phyloP scores from a whole-genome alignment of 2,329 filamentous ascomycete genomes.

The Pseudogymnoascus sp. region DNA sequence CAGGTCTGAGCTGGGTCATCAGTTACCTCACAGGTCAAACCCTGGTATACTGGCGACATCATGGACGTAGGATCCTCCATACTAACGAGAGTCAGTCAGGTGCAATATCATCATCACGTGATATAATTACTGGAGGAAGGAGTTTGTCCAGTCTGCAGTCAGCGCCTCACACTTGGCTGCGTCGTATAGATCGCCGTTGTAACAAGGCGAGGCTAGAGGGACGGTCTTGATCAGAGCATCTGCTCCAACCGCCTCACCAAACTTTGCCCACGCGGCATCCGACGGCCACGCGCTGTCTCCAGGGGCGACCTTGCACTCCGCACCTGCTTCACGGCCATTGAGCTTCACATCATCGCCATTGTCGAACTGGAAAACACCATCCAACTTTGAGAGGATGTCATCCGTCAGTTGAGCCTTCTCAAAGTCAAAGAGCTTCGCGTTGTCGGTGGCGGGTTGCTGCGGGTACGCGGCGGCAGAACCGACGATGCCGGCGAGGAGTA shows the following conservation, averaged over 20 bases:
- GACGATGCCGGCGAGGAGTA: constrained; percentile 5
- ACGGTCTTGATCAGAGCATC: constrained; percentile 36
- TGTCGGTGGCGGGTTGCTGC: neutral
- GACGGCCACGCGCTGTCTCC: constrained; percentile 38
- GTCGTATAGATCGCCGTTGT: constrained; percentile 27
- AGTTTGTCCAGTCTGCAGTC: constrained; percentile 26
- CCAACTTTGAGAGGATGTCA: constrained; percentile 3
- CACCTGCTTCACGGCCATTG: constrained; percentile 2
- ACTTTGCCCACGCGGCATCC: constrained; percentile 33
- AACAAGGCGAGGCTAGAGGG: constrained; percentile 39
- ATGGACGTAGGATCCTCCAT: constrained; percentile 34
- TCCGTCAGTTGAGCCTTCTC: constrained; percentile 7
- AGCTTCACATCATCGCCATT: neutral
- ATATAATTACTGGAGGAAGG: constrained; percentile 29
- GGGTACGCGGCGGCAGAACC: neutral
- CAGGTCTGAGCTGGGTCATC: constrained; percentile 28
- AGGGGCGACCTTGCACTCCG: constrained; percentile 17
- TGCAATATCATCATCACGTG: neutral
- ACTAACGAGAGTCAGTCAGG: constrained; percentile 28
- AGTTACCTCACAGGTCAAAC: constrained; percentile 30
- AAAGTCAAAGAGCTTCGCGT: constrained; percentile 1
- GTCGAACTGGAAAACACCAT: constrained; percentile 9
- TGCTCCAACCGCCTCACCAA: constrained; percentile 36
- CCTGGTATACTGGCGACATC: constrained; percentile 42
- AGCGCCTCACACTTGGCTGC: constrained; percentile 28